Evolutionary conservation across 768 basidiomycete species (phyloP).

Genomic region (Phylloporus arenicola): DNA sequence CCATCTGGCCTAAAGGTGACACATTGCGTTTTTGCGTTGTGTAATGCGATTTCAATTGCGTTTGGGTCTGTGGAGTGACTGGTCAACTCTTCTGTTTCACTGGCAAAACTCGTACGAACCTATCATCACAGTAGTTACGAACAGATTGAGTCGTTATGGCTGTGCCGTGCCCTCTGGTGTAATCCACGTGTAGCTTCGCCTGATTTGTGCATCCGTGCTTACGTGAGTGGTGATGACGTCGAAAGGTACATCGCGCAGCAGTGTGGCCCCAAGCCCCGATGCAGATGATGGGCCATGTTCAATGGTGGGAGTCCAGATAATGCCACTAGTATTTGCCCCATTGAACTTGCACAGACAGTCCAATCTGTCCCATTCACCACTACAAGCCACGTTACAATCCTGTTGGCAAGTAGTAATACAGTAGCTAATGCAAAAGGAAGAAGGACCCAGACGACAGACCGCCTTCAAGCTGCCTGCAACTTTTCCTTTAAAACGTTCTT

Average conservation of each 20-base stretch:
- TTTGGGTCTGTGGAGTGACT: not conserved
- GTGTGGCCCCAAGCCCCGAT: no score
- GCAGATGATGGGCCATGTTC: no score
- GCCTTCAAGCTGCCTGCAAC: constrained; percentile 27
- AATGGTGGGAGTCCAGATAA: no score
- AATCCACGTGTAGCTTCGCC: no score
- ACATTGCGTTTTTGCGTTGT: not conserved
- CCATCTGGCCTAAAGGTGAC: not conserved
- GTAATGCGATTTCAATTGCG: not conserved
- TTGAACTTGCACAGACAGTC: not conserved
- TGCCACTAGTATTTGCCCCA: no score
- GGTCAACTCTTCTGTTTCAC: no score
- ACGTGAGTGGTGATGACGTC: no score
- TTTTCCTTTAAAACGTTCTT: constrained; percentile 74
- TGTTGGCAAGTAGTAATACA: not conserved
- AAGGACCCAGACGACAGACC: not conserved
- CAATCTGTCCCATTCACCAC: not conserved
- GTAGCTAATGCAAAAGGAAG: not conserved
- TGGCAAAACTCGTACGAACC: not conserved
- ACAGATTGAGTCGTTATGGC: no score
- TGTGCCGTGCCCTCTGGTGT: no score
- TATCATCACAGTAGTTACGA: not conserved
- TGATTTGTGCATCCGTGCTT: no score
- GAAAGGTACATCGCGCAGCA: no score
- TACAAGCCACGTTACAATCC: not conserved